Percentiles rank a stretch among this genome's conserved stretches.
phyloP scores from a whole-genome alignment of 164 flowering plant genomes.

The Macadamia tetraphylla region DNA sequence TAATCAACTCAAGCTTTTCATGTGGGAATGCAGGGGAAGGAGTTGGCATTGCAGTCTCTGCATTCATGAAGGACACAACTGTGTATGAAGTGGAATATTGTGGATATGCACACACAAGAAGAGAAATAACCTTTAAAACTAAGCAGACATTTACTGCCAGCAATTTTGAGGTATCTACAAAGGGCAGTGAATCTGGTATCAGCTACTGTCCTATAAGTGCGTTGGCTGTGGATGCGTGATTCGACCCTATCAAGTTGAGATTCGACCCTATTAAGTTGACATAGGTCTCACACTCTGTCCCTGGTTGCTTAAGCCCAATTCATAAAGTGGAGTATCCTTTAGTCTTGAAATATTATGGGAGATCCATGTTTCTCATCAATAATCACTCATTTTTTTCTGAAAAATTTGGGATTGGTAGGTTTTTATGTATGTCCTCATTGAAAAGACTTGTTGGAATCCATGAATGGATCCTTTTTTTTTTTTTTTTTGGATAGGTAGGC shows the following conservation, averaged over 20 bases:
- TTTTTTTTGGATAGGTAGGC: too few relatives aligned
- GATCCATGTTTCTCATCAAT: too few relatives aligned
- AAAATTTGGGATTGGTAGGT: neutral
- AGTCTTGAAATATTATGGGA: neutral
- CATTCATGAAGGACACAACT: slow-evolving; percentile 26
- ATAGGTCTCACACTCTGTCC: neutral
- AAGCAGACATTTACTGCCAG: slow-evolving; percentile 30
- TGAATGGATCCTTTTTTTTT: neutral
- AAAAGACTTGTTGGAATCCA: neutral
- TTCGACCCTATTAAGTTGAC: neutral
- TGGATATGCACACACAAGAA: slow-evolving; percentile 43
- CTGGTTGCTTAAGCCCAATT: neutral
- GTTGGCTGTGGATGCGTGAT: neutral
- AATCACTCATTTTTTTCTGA: too few relatives aligned
- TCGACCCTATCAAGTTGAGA: neutral
- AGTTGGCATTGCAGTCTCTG: slow-evolving; percentile 55
- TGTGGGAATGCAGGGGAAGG: slow-evolving; percentile 56
- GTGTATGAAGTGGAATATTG: slow-evolving; percentile 68
- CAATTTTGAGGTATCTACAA: slow-evolving; percentile 34
- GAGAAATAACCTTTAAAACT: slow-evolving; percentile 27
- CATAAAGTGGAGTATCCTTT: neutral
- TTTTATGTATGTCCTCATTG: neutral
- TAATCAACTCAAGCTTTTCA: neutral
- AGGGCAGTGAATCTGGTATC: slow-evolving; percentile 32
- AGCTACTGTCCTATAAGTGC: slow-evolving; percentile 7